Evolutionary conservation across 2,329 filamentous ascomycete species (phyloP).

Genomic region (Xylariaceae sp.): DNA sequence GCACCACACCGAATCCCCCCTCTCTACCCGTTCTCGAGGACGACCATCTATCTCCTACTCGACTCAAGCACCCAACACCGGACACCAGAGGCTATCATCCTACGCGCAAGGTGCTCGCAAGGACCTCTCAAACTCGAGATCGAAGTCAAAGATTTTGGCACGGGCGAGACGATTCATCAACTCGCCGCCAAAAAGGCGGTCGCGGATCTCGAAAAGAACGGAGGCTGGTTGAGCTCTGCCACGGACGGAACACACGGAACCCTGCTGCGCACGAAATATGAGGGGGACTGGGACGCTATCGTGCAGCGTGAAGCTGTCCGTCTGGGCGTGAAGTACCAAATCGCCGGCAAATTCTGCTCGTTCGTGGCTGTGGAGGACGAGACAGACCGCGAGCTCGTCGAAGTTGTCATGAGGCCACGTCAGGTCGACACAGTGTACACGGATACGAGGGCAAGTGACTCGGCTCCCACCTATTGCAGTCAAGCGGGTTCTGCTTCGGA

Average conservation of each 20-base stretch:
- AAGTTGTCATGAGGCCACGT: too few relatives aligned
- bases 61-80: conserved; percentile 7
- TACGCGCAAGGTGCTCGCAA: conserved; percentile 11
- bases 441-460: too few relatives aligned
- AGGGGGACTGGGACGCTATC: neutral
- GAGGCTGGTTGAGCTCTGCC: conserved; percentile 11
- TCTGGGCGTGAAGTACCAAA: conserved; percentile 7
- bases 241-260: neutral
- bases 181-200: conserved; percentile 14
- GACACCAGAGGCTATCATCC: conserved; percentile 12
- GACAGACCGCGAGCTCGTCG: too few relatives aligned
- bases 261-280: neutral
- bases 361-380: neutral
- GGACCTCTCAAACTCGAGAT: conserved; percentile 16
- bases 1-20: conserved; percentile 8
- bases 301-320: conserved; percentile 8
- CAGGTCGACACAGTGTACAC: too few relatives aligned
- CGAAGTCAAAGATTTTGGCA: conserved; percentile 13
- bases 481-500: too few relatives aligned
- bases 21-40: conserved; percentile 13
- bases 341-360: conserved; percentile 8
- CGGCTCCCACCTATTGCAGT: too few relatives aligned
- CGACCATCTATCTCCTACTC: conserved; percentile 16
- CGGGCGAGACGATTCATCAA: conserved; percentile 17
- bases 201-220: conserved; percentile 13